Percentiles rank a stretch among this genome's conserved stretches.
Evolutionary conservation across 1,284 basidiomycete genomes (phyloP).

Genomic region (Lentinula novae-zelandiae): DNA sequence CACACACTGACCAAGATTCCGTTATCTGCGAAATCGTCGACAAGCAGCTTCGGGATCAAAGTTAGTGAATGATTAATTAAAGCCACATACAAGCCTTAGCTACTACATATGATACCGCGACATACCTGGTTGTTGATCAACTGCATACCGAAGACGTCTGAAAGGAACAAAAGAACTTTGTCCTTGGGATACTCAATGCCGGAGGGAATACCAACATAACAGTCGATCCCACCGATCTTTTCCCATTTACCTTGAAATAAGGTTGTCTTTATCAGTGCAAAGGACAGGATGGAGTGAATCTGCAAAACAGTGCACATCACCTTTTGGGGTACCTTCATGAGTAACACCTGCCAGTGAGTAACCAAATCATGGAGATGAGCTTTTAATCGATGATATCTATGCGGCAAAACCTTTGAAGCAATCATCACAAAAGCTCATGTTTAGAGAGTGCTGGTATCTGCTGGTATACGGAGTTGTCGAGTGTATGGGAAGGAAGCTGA

Average conservation of each 20-base stretch:
- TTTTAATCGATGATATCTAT: neutral
- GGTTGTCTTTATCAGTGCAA: no score
- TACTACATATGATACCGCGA: neutral
- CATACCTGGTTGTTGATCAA: slow-evolving; percentile 11
- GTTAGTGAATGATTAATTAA: neutral
- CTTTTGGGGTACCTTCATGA: slow-evolving; percentile 44
- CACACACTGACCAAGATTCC: slow-evolving; percentile 37
- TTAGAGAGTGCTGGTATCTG: neutral
- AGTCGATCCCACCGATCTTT: slow-evolving; percentile 40
- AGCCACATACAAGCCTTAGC: neutral
- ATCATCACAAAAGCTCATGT: neutral
- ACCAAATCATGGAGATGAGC: neutral
- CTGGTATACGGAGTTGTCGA: neutral
- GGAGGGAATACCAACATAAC: slow-evolving; percentile 44
- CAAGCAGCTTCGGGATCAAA: slow-evolving; percentile 25
- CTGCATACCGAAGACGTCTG: slow-evolving; percentile 44
- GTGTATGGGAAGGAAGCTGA: no score
- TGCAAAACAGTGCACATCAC: neutral
- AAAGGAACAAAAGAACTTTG: slow-evolving; percentile 49
- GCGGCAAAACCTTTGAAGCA: slow-evolving; percentile 16
- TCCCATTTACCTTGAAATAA: slow-evolving; percentile 7
- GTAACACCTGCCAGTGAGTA: slow-evolving; percentile 37
- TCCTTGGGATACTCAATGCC: slow-evolving; percentile 43
- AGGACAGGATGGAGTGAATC: neutral
- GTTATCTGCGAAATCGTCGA: slow-evolving; percentile 51